A percentile compares a stretch with the other conserved stretches of the same genome.
Conservation (phyloP, 169 alveolate species). For the Plasmodium cynomolgi region DNA sequence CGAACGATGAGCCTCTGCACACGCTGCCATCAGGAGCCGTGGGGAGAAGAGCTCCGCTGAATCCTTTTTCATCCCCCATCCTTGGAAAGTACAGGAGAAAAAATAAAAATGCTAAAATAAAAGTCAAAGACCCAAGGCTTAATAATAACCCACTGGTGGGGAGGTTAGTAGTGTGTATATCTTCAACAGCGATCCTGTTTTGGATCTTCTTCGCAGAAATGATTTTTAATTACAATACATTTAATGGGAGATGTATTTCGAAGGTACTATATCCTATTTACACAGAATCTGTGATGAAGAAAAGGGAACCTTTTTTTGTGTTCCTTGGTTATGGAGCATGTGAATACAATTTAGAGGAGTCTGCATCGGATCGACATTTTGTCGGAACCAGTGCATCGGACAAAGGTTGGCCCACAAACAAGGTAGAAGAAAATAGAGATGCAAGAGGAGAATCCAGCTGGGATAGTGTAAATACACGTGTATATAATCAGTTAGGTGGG, state of each 20-base stretch:
- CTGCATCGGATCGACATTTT: constrained; percentile 77
- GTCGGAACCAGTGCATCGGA: constrained; percentile 81
- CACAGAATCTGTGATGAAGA: constrained; percentile 25
- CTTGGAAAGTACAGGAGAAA: constrained; percentile 62
- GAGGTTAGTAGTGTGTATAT: constrained; percentile 74
- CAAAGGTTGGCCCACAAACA: constrained; percentile 85
- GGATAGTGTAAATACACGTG: constrained; percentile 82
- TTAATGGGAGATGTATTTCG: constrained; percentile 86
- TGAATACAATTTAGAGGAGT: constrained; percentile 81
- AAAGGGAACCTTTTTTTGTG: constrained; percentile 78
- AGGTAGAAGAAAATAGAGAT: constrained; percentile 76
- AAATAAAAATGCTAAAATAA: constrained; percentile 23
- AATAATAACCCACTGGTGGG: constrained; percentile 81
- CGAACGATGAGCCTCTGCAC: constrained; percentile 32
- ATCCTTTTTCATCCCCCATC: constrained; percentile 61
- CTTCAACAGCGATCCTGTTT: constrained; percentile 70
- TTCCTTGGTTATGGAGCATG: constrained; percentile 89
- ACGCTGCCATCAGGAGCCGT: constrained; percentile 73
- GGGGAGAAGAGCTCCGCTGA: constrained; percentile 77
- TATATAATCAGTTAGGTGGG: constrained; percentile 81
- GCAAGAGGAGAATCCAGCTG: constrained; percentile 68
- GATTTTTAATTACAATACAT: constrained; percentile 83
- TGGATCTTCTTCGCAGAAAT: constrained; percentile 78
- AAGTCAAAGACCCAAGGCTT: constrained; percentile 76
- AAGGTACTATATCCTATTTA: constrained; percentile 83